A percentile compares a stretch with the other conserved stretches of the same genome.
Conservation (phyloP, 1,284 basidiomycete genomes). For the Ceratobasidium sp. region DNA sequence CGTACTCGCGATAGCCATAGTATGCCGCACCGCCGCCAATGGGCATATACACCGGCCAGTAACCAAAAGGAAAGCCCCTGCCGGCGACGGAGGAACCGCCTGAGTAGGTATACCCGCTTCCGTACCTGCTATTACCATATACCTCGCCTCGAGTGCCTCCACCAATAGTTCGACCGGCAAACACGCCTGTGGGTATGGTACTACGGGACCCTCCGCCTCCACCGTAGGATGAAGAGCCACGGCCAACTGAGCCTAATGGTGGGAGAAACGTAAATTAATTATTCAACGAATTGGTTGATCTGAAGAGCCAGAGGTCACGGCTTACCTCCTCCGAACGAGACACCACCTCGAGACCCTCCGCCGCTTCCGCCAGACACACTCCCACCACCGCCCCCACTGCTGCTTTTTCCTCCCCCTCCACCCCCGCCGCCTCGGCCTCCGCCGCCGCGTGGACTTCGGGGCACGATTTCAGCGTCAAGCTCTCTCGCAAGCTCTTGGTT, state of each 20-base stretch:
- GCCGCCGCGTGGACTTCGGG: constrained; percentile 27
- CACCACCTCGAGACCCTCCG: constrained; percentile 27
- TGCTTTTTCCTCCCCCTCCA: constrained; percentile 6
- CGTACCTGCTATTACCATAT: constrained; percentile 50
- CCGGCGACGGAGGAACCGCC: constrained; percentile 48
- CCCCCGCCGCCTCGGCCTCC: constrained; percentile 14
- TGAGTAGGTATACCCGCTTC: constrained; percentile 52
- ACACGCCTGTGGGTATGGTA: constrained; percentile 40
- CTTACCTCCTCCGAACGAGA: constrained; percentile 2
- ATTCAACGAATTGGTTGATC: too few relatives aligned
- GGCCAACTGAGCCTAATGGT: constrained; percentile 10
- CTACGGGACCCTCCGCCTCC: constrained; percentile 31
- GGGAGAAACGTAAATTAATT: not conserved
- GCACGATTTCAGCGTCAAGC: constrained; percentile 29
- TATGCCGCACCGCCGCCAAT: constrained; percentile 45
- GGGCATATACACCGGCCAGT: constrained; percentile 51
- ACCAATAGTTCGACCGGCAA: constrained; percentile 47
- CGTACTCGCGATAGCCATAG: constrained; percentile 52
- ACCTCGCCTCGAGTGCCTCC: constrained; percentile 48
- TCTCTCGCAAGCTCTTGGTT: constrained; percentile 28
- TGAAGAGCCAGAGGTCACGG: not conserved
- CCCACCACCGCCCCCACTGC: constrained; percentile 3
- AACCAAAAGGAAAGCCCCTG: constrained; percentile 51
- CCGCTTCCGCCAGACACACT: not conserved
- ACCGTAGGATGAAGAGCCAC: constrained; percentile 41